Evolutionary conservation across 768 basidiomycete genomes (phyloP).

Genomic region (Pleurotus platypus): DNA sequence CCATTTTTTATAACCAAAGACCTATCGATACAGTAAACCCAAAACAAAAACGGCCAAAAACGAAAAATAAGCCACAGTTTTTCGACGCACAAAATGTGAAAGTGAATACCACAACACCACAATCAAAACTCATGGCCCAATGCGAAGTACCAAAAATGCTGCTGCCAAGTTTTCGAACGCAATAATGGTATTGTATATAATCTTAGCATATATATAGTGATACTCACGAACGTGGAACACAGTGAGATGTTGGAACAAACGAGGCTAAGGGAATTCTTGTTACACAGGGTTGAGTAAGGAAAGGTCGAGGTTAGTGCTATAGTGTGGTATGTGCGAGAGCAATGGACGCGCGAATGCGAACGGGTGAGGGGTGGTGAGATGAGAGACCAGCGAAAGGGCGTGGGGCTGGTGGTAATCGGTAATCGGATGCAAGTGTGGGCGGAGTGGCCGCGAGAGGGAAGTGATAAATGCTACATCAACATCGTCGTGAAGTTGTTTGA

Average conservation of each 20-base stretch:
- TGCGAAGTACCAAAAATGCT: neutral
- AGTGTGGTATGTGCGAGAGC: neutral
- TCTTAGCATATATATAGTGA: conserved; percentile 1
- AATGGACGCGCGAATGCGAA: neutral
- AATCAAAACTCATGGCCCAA: neutral
- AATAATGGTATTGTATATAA: conserved; percentile 10
- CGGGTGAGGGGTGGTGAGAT: neutral
- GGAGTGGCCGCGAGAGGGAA: neutral
- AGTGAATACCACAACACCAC: neutral
- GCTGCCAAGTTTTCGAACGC: neutral
- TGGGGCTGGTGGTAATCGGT: neutral
- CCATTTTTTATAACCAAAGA: neutral
- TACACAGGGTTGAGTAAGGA: neutral
- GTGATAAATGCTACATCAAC: neutral
- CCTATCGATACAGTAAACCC: too few species aligned
- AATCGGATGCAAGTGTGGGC: neutral
- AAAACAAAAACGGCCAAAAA: too few species aligned
- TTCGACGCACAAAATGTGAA: neutral
- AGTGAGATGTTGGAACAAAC: neutral
- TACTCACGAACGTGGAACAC: neutral
- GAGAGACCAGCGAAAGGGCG: neutral
- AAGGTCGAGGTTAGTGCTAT: neutral
- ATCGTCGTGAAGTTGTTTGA: neutral
- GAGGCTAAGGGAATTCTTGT: neutral
- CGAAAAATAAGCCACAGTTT: neutral